phyloP scores from a whole-genome alignment of 2,329 filamentous ascomycete genomes.

The Pseudocercospora crystallina region DNA sequence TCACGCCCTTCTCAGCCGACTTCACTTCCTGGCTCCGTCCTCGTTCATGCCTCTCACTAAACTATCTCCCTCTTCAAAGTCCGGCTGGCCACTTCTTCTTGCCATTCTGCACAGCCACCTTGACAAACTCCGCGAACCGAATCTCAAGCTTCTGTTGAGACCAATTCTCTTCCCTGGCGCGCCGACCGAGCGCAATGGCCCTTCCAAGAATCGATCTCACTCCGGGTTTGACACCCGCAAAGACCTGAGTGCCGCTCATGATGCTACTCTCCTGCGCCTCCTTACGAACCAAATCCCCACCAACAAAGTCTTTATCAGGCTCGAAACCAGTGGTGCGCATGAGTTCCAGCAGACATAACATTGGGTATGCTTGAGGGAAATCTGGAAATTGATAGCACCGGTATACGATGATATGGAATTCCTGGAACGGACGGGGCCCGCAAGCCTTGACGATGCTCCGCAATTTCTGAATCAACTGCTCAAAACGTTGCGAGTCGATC shows the following conservation, averaged over 20 bases:
- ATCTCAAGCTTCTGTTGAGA: slow-evolving; percentile 5
- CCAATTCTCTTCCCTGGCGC: slow-evolving; percentile 16
- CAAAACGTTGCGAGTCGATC: not conserved
- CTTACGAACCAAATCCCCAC: not conserved
- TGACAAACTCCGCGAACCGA: slow-evolving; percentile 11
- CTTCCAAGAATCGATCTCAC: slow-evolving; percentile 2
- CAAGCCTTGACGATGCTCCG: slow-evolving; percentile 1
- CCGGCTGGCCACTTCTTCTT: slow-evolving; percentile 1
- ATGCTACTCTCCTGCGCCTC: slow-evolving; percentile 7
- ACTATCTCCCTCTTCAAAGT: not conserved
- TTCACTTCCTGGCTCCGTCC: too few relatives aligned
- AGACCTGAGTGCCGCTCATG: not conserved
- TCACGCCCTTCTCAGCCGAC: too few relatives aligned
- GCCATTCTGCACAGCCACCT: not conserved
- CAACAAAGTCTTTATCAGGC: slow-evolving; percentile 2
- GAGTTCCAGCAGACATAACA: slow-evolving; percentile 3
- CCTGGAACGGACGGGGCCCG: slow-evolving; percentile 5
- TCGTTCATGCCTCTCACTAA: too few relatives aligned
- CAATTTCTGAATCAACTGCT: not conserved
- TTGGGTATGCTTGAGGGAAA: too few relatives aligned
- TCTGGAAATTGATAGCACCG: too few relatives aligned
- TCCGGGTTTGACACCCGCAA: not conserved
- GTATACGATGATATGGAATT: not conserved
- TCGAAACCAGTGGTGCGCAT: slow-evolving; percentile 16
- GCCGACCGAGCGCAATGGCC: slow-evolving; percentile 8